Evolutionary conservation across 768 basidiomycete genomes (phyloP).

Genomic region (Scleroderma citrinum): DNA sequence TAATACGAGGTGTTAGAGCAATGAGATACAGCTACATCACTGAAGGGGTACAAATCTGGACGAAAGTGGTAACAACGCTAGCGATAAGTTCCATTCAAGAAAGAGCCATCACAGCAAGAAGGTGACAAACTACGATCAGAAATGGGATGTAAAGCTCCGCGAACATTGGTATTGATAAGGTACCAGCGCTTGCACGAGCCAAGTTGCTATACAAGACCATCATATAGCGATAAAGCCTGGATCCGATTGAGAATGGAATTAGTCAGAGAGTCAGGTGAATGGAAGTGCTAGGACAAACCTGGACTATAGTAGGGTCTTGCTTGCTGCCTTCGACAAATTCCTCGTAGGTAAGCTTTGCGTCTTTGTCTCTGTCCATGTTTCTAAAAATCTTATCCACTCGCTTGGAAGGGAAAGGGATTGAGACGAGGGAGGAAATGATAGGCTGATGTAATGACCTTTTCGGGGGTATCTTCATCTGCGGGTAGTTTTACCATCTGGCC

Average conservation of each 20-base stretch:
- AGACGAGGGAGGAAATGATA: constrained; percentile 7
- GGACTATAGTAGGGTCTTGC: constrained; percentile 98
- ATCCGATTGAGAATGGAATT: constrained; percentile 6
- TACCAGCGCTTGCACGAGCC: background rate
- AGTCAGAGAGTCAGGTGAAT: constrained; percentile 7
- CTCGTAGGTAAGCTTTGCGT: constrained; percentile 88
- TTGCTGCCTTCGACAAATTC: constrained; percentile 99
- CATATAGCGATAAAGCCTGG: constrained; percentile 91
- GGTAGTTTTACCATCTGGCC: constrained; percentile 99
- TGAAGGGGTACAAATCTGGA: constrained; percentile 19
- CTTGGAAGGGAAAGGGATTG: constrained; percentile 36
- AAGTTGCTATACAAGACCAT: constrained; percentile 74
- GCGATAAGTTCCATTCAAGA: background rate
- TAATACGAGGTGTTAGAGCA: constrained; percentile 15
- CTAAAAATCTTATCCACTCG: constrained; percentile 98
- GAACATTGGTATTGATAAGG: background rate
- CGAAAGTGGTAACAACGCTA: background rate
- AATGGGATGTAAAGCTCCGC: background rate
- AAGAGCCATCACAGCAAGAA: background rate
- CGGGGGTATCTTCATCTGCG: constrained; percentile 98
- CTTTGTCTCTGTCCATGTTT: constrained; percentile 95
- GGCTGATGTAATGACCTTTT: constrained; percentile 60
- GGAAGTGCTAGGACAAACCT: constrained; percentile 45
- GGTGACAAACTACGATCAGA: background rate
- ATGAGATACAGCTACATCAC: constrained; percentile 20